A percentile compares a stretch with the other conserved stretches of the same genome.
Evolutionary conservation across 768 basidiomycete genomes (phyloP).

Genomic region (Suillus plorans): DNA sequence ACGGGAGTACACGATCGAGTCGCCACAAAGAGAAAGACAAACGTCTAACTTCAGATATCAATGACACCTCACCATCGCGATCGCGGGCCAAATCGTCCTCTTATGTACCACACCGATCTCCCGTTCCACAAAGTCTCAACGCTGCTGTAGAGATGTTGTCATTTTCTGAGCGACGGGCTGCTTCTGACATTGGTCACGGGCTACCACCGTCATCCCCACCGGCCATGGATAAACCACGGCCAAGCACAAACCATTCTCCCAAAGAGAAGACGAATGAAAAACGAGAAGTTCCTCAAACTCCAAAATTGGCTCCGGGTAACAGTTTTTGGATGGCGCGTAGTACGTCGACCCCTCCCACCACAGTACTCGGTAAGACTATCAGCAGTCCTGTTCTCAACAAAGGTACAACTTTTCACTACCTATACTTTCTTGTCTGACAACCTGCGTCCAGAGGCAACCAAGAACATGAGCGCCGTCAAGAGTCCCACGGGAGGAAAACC

Average conservation of each 20-base stretch:
- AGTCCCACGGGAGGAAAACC: constrained; percentile 60
- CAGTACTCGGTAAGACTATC: constrained; percentile 62
- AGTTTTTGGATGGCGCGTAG: constrained; percentile 35
- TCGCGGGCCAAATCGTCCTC: constrained; percentile 54
- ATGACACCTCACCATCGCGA: constrained; percentile 44
- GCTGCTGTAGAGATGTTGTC: constrained; percentile 69
- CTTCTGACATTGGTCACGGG: constrained; percentile 26
- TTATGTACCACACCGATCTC: constrained; percentile 52
- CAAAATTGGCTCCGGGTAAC: constrained; percentile 40
- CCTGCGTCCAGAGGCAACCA: constrained; percentile 51
- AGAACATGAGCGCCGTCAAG: constrained; percentile 76
- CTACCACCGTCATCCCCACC: constrained; percentile 19
- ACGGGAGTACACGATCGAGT: constrained; percentile 18
- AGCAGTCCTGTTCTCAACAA: constrained; percentile 69
- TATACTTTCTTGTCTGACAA: background rate
- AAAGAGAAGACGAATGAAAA: constrained; percentile 28
- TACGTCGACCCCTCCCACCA: constrained; percentile 40
- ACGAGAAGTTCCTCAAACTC: constrained; percentile 40
- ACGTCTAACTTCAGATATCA: constrained; percentile 27
- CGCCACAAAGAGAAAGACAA: constrained; percentile 35
- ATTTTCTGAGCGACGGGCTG: constrained; percentile 28
- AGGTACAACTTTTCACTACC: constrained; percentile 40
- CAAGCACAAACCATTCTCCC: constrained; percentile 27
- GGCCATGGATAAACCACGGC: constrained; percentile 28
- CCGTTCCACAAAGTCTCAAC: constrained; percentile 67